These are phyloP conservation scores for Monilinia laxa DNA, from an alignment of 2,329 filamentous ascomycete genomes.

Conservation along the genomic window DNA sequence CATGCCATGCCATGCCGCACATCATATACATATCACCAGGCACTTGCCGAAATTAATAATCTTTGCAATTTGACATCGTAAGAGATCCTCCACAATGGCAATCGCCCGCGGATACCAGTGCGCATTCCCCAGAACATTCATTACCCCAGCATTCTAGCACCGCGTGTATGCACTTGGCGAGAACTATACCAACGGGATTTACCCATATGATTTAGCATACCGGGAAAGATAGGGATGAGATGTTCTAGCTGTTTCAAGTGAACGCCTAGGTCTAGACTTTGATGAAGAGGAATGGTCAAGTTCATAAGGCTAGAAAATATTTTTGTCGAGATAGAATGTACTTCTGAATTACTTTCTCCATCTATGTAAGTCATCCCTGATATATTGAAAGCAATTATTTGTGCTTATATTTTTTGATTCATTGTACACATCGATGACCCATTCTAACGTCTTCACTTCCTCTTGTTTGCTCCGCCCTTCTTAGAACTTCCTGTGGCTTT, in stretches of 20 bases:
- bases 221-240: background rate
- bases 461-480: slow-evolving; percentile 50
- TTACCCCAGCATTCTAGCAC: background rate
- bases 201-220: background rate
- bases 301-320: background rate
- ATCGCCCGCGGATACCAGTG: background rate
- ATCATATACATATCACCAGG: no score
- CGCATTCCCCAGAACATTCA: background rate
- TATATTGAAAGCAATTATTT: background rate
- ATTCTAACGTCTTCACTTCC: slow-evolving; percentile 41
- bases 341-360: background rate
- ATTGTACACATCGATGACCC: background rate
- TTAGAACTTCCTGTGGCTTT: slow-evolving; percentile 51
- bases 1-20: background rate
- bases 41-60: no score
- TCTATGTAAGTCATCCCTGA: background rate
- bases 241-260: background rate
- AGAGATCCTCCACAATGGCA: background rate
- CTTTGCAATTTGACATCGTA: no score
- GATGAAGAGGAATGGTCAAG: no score
- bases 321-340: background rate
- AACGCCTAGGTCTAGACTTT: background rate
- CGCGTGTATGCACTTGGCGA: background rate
- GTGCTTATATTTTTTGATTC: background rate
- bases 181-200: background rate